Conservation (phyloP, 345 rosid genomes). For the Hypericum androsaemum region DNA sequence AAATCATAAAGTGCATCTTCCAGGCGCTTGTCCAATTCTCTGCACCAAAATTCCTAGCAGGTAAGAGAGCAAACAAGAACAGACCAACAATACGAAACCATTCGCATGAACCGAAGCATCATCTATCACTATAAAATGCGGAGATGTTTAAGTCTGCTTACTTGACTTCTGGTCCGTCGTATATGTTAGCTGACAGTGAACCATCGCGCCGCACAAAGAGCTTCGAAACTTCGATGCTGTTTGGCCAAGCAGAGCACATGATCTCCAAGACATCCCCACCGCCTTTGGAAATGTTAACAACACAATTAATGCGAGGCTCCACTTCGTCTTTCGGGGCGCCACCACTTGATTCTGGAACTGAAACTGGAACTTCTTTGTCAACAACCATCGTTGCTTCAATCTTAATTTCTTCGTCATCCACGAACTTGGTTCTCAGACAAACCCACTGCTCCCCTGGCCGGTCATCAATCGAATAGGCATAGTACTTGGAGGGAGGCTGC, state of each 20-base stretch:
- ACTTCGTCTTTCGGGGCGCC: conserved; percentile 23
- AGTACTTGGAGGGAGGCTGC: conserved; percentile 42
- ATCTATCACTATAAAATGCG: too few species aligned
- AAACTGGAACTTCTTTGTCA: conserved; percentile 50
- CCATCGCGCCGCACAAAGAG: conserved; percentile 33
- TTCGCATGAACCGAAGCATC: not conserved
- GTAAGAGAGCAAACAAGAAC: not conserved
- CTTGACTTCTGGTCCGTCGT: conserved; percentile 73
- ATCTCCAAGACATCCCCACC: conserved; percentile 50
- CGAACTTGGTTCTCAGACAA: conserved; percentile 48
- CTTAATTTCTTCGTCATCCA: conserved; percentile 56
- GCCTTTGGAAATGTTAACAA: conserved; percentile 59
- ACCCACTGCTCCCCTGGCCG: conserved; percentile 83
- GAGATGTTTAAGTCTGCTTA: conserved; percentile 9
- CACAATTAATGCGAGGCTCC: conserved; percentile 56
- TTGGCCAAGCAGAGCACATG: conserved; percentile 80
- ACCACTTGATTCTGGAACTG: conserved; percentile 27
- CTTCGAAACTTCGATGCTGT: conserved; percentile 47
- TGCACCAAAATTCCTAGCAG: conserved; percentile 22
- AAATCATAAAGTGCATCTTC: conserved; percentile 59
- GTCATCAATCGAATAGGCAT: conserved; percentile 50
- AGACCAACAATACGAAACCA: not conserved
- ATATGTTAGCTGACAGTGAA: conserved; percentile 24
- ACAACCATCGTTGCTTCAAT: conserved; percentile 88
- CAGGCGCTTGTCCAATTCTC: conserved; percentile 76